Evolutionary conservation across 768 basidiomycete genomes (phyloP), one percentile per base, ranked within the genome.

Genomic region (Paxillus ammoniavirescens): DNA sequence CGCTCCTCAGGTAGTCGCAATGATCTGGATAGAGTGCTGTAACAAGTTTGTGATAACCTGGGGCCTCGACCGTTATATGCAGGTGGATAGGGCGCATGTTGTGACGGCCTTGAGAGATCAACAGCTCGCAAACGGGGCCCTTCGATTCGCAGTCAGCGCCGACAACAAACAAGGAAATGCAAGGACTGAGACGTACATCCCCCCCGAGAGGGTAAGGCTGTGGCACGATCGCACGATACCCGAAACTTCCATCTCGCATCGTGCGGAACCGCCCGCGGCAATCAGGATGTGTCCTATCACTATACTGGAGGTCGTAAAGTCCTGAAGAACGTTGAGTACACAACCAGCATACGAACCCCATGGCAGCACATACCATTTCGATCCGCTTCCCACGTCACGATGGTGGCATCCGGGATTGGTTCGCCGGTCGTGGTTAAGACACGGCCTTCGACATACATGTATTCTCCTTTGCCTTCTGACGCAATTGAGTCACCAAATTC

Each of bases 341-440:
- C 8, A 31, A 8, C 38, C 38, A 9, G 54, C 28, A 36, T 53
- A 5, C 55, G 77, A 75, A 6, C 64, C 69, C 53, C 75, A 73
- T 37, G 47, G 17, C 17, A 35, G 1, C 28, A 26, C 63, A 67
- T 61, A 61, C 87, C 87, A 47, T 77, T 54, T 0, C 75, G 75
- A 60, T 93, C 91, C 8, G 89, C 84, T 67, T 91, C 88, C 89
- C 88, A 91, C n/a, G 89, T 91, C 48, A 91, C 87, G 54, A 92
- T 87, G 42, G 78, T 61, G 0, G 87, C 89, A 47, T 74, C 74
- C 5, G 83, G 67, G 49, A 93, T 77, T 2, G 86, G 84, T n/a
- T 76, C 72, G 18, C 90, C 89, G 36, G 78, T 71, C 1, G 82
- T 84, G 14, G 66, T 66, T 30, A 82, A 62, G 1, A 93, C 77